These are phyloP conservation scores for Protea cynaroides DNA, from an alignment of 164 flowering plant genomes.

Conservation along the genomic window DNA sequence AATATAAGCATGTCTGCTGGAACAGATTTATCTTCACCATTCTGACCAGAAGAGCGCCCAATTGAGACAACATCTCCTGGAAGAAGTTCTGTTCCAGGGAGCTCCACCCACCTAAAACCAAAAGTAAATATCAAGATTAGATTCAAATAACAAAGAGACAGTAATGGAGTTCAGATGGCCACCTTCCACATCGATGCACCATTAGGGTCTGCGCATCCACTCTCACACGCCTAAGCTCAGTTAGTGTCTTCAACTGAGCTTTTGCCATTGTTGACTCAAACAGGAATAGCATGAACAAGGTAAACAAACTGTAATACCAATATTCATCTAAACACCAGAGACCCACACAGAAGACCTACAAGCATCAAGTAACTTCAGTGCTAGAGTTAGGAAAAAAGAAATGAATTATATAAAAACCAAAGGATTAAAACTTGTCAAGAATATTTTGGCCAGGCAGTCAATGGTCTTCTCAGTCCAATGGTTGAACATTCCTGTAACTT, in stretches of 20 bases:
- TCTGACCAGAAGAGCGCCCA: constrained; percentile 75
- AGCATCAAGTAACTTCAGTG: not conserved
- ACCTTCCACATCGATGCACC: constrained; percentile 98
- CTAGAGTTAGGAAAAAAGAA: not conserved
- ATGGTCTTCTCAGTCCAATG: too few species aligned
- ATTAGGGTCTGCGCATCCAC: constrained; percentile 82
- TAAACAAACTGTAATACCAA: constrained; percentile 98
- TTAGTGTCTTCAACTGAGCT: constrained; percentile 83
- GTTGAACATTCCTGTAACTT: too few species aligned
- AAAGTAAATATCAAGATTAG: constrained; percentile 9
- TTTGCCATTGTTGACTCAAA: constrained; percentile 99
- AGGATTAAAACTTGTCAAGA: too few species aligned
- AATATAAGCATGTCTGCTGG: constrained; percentile 98
- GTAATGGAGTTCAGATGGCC: constrained; percentile 18
- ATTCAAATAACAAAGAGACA: not conserved
- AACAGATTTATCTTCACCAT: constrained; percentile 86
- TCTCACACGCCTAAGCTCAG: constrained; percentile 92
- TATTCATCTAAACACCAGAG: constrained; percentile 99
- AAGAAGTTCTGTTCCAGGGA: constrained; percentile 83
- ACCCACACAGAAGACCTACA: constrained; percentile 95
- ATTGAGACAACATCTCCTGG: constrained; percentile 98
- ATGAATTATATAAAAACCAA: too few species aligned
- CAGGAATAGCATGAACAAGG: constrained; percentile 92
- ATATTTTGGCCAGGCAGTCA: too few species aligned
- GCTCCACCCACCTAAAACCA: constrained; percentile 77